A percentile compares a stretch with the other conserved stretches of the same genome.
Conservation (phyloP, 2,329 filamentous ascomycete genomes). For the Verticillium zaregamsianum region DNA sequence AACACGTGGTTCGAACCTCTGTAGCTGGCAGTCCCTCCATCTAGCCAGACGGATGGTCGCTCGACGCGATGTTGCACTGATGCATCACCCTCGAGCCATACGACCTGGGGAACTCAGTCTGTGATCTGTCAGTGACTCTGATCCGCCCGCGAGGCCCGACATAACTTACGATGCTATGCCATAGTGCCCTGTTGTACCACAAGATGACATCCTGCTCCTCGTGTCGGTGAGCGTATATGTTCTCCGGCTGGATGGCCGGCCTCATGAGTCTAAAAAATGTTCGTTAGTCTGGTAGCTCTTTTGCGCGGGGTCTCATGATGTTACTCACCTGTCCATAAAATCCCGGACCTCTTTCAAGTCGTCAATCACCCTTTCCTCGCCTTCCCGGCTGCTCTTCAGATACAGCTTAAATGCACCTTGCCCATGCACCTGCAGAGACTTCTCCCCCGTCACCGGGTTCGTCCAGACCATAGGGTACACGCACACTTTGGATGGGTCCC, state of each 20-base stretch:
- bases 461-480: slow-evolving; percentile 42
- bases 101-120: slow-evolving; percentile 29
- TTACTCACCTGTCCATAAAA: slow-evolving; percentile 27
- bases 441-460: slow-evolving; percentile 35
- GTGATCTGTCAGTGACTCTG: slow-evolving; percentile 37
- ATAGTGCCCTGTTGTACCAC: slow-evolving; percentile 36
- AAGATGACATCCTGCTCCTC: slow-evolving; percentile 39
- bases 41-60: slow-evolving; percentile 15
- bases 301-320: slow-evolving; percentile 21
- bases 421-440: slow-evolving; percentile 31
- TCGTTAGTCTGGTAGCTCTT: slow-evolving; percentile 7
- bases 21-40: no score
- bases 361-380: slow-evolving; percentile 29
- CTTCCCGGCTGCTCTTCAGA: slow-evolving; percentile 25
- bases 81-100: slow-evolving; percentile 33
- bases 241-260: slow-evolving; percentile 34
- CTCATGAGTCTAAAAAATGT: slow-evolving; percentile 25
- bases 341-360: slow-evolving; percentile 31
- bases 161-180: slow-evolving; percentile 30
- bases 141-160: slow-evolving; percentile 17
- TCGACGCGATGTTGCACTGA: slow-evolving; percentile 27
- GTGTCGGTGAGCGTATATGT: slow-evolving; percentile 32
- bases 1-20: no score
- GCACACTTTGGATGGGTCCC: slow-evolving; percentile 23
- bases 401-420: slow-evolving; percentile 34